A percentile compares a stretch with the other conserved stretches of the same genome.
Conservation (phyloP, 208 protist species). For the Acanthamoeba quina region DNA sequence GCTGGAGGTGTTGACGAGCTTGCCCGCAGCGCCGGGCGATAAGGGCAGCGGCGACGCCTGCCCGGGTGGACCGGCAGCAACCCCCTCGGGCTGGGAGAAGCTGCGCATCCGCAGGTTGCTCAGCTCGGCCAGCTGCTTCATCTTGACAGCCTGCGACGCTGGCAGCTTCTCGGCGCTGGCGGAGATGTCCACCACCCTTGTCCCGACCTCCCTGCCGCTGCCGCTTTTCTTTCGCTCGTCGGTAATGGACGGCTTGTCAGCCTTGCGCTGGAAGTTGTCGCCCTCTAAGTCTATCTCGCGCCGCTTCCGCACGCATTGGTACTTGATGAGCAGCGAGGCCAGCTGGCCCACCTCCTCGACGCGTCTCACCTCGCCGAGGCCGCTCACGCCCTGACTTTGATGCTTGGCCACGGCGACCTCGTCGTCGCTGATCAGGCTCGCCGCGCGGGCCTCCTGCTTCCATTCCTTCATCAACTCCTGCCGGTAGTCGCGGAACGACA, state of each 20-base stretch:
- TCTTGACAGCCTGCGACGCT: neutral
- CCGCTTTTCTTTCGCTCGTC: neutral
- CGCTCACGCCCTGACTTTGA: neutral
- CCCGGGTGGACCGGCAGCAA: neutral
- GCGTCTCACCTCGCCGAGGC: neutral
- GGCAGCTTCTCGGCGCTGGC: neutral
- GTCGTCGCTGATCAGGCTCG: neutral
- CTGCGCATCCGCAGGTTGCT: conserved; percentile 23
- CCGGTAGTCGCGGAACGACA: conserved; percentile 28
- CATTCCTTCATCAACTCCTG: neutral
- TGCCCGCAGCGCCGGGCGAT: neutral
- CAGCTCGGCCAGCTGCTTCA: conserved; percentile 3
- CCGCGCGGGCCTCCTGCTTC: neutral
- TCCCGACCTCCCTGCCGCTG: neutral
- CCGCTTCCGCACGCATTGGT: conserved; percentile 16
- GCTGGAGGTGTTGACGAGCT: neutral
- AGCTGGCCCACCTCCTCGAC: neutral
- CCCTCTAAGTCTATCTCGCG: neutral
- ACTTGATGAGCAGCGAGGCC: conserved; percentile 46
- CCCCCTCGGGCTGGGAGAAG: neutral
- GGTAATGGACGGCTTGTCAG: neutral
- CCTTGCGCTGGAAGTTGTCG: neutral
- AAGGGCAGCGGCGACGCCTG: neutral
- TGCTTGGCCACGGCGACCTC: neutral
- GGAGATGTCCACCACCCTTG: neutral